Evolutionary conservation across 371 early-diverging fungal species (phyloP), one percentile per base, ranked within the genome.

Genomic region (Parasitella parasitica): DNA sequence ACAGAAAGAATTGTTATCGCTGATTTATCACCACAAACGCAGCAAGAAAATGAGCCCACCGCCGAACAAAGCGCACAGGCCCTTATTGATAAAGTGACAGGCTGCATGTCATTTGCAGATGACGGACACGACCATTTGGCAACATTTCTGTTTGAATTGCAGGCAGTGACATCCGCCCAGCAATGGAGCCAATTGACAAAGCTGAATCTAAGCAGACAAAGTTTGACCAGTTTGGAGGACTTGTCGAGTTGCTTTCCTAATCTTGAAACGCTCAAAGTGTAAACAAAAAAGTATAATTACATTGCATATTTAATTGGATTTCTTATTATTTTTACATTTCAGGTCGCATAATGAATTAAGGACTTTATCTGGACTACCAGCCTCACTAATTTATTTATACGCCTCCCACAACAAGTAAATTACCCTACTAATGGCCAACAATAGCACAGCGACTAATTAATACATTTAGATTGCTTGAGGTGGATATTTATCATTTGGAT

Each of bases 281-380:
- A 75, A n/a, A n/a, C n/a, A n/a, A n/a, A n/a, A n/a, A 67, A 48
- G 34, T 6, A 26, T 9, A 24, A 8, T 32, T 32, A 32, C 11
- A 3, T n/a, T n/a, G n/a, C n/a, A 32, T 32, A 8, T 32, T 32
- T 32, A 32, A 32, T 22, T 28, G 15, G 16, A 35, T 13, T 24
- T 30, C 16, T 20, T 24, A n/a, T 5, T 32, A n/a, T 51, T 22
- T 22, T 28, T 26, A 4, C 46, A 24, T 34, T 30, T 65, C n/a
- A 79, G 79, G 24, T 76, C 80, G 1, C 57, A 75, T 26, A 80
- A 80, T 66, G 61, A 63, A n/a, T 66, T 80, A 24, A 63, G 54
- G 5, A 28, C 52, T 7, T 61, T 78, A 5, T 26, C 70, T 4
- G 57, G 67, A 3, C 36, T 78, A 27, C 81, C 81, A 11, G n/a